Evolutionary conservation across 345 rosid genomes (phyloP).

Genomic region (Mangifera indica): DNA sequence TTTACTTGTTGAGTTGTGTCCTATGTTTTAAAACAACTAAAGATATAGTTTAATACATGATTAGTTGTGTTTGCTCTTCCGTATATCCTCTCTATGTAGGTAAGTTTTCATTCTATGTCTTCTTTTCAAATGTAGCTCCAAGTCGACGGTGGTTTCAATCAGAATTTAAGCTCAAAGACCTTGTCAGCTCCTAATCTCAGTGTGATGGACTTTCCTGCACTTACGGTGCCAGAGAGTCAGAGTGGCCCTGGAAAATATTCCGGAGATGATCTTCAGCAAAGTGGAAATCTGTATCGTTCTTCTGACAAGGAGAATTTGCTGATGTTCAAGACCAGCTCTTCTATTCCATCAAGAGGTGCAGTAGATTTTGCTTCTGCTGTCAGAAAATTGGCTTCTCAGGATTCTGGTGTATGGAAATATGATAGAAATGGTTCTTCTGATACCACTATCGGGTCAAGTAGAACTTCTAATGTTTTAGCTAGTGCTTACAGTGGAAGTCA

Average conservation of each 20-base stretch:
- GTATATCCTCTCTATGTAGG: background rate
- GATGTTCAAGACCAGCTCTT: constrained; percentile 63
- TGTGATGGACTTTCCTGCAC: constrained; percentile 85
- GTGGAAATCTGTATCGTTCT: constrained; percentile 56
- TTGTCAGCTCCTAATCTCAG: constrained; percentile 70
- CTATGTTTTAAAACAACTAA: background rate
- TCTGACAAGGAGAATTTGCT: constrained; percentile 72
- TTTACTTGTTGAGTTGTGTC: background rate
- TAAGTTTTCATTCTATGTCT: constrained; percentile 21
- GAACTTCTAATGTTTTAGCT: constrained; percentile 56
- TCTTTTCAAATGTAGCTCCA: constrained; percentile 66
- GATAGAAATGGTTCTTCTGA: constrained; percentile 73
- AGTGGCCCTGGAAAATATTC: constrained; percentile 53
- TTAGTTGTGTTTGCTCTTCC: background rate
- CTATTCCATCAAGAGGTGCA: constrained; percentile 56
- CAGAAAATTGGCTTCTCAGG: constrained; percentile 80
- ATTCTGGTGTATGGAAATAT: constrained; percentile 83
- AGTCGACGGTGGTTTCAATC: constrained; percentile 79
- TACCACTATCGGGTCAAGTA: constrained; percentile 78
- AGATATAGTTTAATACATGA: background rate
- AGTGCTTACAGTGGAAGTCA: constrained; percentile 57
- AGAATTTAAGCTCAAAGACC: constrained; percentile 63
- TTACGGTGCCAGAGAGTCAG: constrained; percentile 57
- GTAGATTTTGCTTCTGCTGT: constrained; percentile 91
- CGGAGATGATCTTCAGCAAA: constrained; percentile 70